A percentile compares a stretch with the other conserved stretches of the same genome.
Evolutionary conservation across 2,329 filamentous ascomycete species (phyloP).

Genomic region (Xylariaceae sp.): DNA sequence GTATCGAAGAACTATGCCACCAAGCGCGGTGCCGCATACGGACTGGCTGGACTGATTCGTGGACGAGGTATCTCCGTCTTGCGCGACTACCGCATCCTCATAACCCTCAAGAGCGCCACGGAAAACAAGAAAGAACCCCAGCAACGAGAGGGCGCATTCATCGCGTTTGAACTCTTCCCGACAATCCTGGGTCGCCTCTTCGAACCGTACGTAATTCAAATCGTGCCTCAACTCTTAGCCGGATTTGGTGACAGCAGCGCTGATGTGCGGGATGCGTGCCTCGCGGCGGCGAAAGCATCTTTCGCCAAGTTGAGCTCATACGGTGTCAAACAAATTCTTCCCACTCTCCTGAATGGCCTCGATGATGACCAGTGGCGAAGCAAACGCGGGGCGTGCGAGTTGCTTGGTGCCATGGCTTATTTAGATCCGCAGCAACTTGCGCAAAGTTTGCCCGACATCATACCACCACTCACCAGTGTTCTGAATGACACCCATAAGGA

Average conservation of each 20-base stretch:
- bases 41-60: conserved; percentile 81
- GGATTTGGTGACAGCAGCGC: conserved; percentile 85
- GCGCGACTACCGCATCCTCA: conserved; percentile 80
- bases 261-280: conserved; percentile 87
- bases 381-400: conserved; percentile 96
- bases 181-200: conserved; percentile 82
- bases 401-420: conserved; percentile 97
- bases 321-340: conserved; percentile 90
- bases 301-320: conserved; percentile 92
- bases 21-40: conserved; percentile 90
- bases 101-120: conserved; percentile 71
- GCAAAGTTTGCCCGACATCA: conserved; percentile 89
- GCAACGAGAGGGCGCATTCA: conserved; percentile 80
- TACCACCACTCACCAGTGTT: conserved; percentile 88
- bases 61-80: conserved; percentile 82
- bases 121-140: conserved; percentile 94
- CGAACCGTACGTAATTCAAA: conserved; percentile 93
- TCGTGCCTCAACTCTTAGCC: conserved; percentile 82
- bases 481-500: conserved; percentile 98
- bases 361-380: conserved; percentile 97
- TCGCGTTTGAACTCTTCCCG: conserved; percentile 88
- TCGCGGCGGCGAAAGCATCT: conserved; percentile 90
- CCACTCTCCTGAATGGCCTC: conserved; percentile 83
- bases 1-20: conserved; percentile 88
- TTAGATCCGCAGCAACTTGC: conserved; percentile 93